These are phyloP conservation scores for Alternaria sp. DNA, from an alignment of 2,329 filamentous ascomycete genomes.

Conservation along the genomic window DNA sequence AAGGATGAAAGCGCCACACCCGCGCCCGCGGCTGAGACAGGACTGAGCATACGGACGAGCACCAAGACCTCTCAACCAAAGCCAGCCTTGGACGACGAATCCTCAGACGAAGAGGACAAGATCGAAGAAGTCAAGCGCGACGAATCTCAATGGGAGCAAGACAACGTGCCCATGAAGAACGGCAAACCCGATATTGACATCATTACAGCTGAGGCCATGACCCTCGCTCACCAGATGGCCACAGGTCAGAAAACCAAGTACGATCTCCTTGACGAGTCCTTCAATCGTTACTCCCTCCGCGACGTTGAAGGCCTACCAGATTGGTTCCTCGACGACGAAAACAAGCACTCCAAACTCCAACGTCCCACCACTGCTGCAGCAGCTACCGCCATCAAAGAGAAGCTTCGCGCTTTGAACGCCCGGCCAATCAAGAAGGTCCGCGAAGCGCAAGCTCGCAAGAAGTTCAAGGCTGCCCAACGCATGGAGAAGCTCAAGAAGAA, in stretches of 20 bases:
- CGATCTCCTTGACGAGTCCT: conserved; percentile 88
- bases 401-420: conserved; percentile 89
- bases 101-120: conserved; percentile 53
- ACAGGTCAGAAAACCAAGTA: conserved; percentile 81
- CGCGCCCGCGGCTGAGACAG: conserved; percentile 19
- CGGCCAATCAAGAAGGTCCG: conserved; percentile 99
- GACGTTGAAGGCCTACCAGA: conserved; percentile 92
- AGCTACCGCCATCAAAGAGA: conserved; percentile 92
- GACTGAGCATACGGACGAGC: conserved; percentile 26
- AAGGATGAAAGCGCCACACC: conserved; percentile 20
- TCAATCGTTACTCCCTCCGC: conserved; percentile 91
- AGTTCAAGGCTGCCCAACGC: conserved; percentile 89
- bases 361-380: conserved; percentile 93
- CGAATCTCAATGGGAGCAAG: conserved; percentile 72
- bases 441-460: conserved; percentile 96
- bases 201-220: conserved; percentile 99
- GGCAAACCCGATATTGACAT: conserved; percentile 89
- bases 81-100: conserved; percentile 44
- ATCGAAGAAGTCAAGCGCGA: conserved; percentile 71
- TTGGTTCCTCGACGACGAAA: conserved; percentile 97
- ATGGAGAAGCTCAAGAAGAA: conserved; percentile 98
- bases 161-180: conserved; percentile 69
- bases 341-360: conserved; percentile 80
- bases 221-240: conserved; percentile 89
- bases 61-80: conserved; percentile 28